Conservation (phyloP, 1,284 basidiomycete genomes). For the Rhodofomes roseus region DNA sequence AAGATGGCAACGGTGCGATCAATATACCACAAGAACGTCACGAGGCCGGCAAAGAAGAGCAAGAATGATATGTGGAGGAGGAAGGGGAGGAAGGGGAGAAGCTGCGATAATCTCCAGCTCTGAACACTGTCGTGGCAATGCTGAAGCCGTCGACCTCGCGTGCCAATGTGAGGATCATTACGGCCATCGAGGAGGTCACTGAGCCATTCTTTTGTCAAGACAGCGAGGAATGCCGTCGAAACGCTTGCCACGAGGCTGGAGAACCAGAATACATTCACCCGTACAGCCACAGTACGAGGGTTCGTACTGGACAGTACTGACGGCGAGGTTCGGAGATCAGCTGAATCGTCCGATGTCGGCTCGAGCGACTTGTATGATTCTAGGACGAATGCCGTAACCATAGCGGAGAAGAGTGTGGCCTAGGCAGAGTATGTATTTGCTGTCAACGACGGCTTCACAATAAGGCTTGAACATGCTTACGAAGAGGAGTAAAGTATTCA, state of each 20-base stretch:
- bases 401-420: neutral
- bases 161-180: neutral
- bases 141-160: slow-evolving; percentile 9
- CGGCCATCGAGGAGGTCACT: neutral
- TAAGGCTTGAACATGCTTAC: neutral
- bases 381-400: neutral
- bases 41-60: slow-evolving; percentile 13
- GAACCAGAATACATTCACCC: neutral
- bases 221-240: neutral
- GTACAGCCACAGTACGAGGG: neutral
- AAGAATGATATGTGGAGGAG: slow-evolving; percentile 12
- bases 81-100: slow-evolving; percentile 9
- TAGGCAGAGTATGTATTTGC: neutral
- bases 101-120: slow-evolving; percentile 9
- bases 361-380: neutral
- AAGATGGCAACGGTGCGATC: slow-evolving; percentile 4
- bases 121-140: slow-evolving; percentile 10
- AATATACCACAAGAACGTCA: slow-evolving; percentile 11
- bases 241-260: neutral
- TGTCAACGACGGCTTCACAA: neutral
- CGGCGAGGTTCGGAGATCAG: neutral
- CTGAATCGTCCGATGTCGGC: neutral
- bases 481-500: neutral
- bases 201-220: neutral
- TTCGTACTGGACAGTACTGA: neutral